Percentiles rank a stretch among this genome's conserved stretches.
phyloP scores from a whole-genome alignment of 495 filamentous ascomycete genomes.

The Zalerion maritima region DNA sequence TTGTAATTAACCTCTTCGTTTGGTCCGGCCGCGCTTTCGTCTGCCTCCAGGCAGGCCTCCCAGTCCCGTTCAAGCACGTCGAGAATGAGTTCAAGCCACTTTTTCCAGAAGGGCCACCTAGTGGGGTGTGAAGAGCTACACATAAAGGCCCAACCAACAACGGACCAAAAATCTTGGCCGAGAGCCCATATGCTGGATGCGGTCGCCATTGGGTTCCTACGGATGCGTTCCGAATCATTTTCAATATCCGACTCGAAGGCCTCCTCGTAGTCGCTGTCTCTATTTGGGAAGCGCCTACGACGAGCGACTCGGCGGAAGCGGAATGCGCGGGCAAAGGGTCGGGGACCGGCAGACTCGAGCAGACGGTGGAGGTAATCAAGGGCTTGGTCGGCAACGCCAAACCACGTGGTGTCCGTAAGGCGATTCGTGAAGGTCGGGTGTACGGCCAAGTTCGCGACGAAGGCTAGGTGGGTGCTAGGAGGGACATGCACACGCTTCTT shows the following conservation, averaged over 20 bases:
- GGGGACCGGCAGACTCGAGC: constrained; percentile 23
- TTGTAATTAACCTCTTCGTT: constrained; percentile 12
- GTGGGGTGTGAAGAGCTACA: constrained; percentile 57
- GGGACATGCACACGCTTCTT: constrained; percentile 28
- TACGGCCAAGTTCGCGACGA: constrained; percentile 52
- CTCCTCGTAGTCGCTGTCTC: constrained; percentile 26
- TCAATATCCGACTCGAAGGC: constrained; percentile 11
- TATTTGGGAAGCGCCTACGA: too few relatives aligned
- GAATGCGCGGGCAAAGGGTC: too few relatives aligned
- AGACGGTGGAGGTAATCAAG: constrained; percentile 26
- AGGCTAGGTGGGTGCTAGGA: constrained; percentile 46
- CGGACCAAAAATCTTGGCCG: constrained; percentile 76
- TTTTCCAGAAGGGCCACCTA: constrained; percentile 71
- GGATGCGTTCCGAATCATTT: constrained; percentile 15
- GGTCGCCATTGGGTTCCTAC: constrained; percentile 19
- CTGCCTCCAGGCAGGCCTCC: constrained; percentile 33
- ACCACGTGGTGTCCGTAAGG: constrained; percentile 16
- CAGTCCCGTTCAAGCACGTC: constrained; percentile 66
- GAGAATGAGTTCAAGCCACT: constrained; percentile 70
- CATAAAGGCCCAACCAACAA: constrained; percentile 86
- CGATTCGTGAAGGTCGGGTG: constrained; percentile 52
- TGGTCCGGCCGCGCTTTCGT: constrained; percentile 9
- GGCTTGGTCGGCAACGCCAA: constrained; percentile 22
- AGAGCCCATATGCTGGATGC: constrained; percentile 49
- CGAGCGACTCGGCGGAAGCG: too few relatives aligned